A percentile compares a stretch with the other conserved stretches of the same genome.
phyloP scores from a whole-genome alignment of 352 stramenopile genomes.

The Phytophthora meadii region DNA sequence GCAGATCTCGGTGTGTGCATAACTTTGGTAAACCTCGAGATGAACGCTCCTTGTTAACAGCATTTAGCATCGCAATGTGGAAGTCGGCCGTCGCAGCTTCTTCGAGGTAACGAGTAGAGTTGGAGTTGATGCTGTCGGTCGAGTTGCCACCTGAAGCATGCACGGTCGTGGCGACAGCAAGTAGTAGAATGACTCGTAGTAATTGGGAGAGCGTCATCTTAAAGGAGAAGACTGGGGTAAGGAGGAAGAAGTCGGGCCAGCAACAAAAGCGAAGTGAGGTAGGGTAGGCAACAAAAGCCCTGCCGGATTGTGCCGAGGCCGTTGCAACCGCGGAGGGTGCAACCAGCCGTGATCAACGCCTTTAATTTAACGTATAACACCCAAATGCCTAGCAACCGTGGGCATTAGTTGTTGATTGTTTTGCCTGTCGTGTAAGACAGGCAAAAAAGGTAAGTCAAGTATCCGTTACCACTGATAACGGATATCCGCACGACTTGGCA shows the following conservation, averaged over 20 bases:
- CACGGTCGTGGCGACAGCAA: slow-evolving; percentile 10
- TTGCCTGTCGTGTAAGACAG: slow-evolving; percentile 12
- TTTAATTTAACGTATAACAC: slow-evolving; percentile 16
- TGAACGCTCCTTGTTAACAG: slow-evolving; percentile 55
- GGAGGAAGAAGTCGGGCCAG: slow-evolving; percentile 3
- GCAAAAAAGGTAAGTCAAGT: background rate
- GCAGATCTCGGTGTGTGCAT: slow-evolving; percentile 52
- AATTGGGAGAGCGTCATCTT: slow-evolving; percentile 28
- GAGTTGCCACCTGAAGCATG: slow-evolving; percentile 10
- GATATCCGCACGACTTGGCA: background rate
- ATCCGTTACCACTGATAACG: background rate
- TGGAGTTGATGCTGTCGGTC: slow-evolving; percentile 6
- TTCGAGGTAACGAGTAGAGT: slow-evolving; percentile 12
- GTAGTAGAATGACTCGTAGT: slow-evolving; percentile 11
- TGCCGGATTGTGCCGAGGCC: background rate
- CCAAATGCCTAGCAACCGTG: background rate
- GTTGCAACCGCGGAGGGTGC: slow-evolving; percentile 12
- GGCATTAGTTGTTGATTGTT: slow-evolving; percentile 1
- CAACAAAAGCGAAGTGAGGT: slow-evolving; percentile 31
- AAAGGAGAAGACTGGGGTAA: background rate
- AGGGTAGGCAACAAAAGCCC: too few relatives aligned
- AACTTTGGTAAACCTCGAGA: slow-evolving; percentile 41
- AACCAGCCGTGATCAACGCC: slow-evolving; percentile 7
- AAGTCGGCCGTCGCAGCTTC: slow-evolving; percentile 21
- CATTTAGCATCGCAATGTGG: slow-evolving; percentile 42